Conservation (phyloP, 768 basidiomycete genomes). For the Trametes gibbosa region DNA sequence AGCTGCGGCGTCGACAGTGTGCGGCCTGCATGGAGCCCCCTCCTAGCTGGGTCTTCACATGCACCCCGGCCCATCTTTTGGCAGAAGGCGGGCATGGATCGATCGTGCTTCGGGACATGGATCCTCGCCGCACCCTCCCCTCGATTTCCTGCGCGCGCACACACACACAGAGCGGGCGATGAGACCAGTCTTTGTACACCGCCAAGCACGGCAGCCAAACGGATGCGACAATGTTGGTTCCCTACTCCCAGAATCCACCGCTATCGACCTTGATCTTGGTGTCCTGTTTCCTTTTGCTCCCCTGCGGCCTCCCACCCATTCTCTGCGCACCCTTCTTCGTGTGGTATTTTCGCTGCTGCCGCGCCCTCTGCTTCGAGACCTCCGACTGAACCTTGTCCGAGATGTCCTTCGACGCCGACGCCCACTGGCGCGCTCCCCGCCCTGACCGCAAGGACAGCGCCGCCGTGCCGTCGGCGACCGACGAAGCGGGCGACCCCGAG, state of each 20-base stretch:
- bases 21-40: neutral
- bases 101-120: neutral
- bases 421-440: neutral
- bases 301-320: conserved; percentile 63
- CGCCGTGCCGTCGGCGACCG: conserved; percentile 43
- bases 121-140: neutral
- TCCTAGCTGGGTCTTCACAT: neutral
- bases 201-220: neutral
- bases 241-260: conserved; percentile 50
- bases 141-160: neutral
- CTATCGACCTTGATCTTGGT: conserved; percentile 58
- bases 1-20: neutral
- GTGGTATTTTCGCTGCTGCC: conserved; percentile 75
- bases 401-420: conserved; percentile 37
- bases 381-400: conserved; percentile 62
- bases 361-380: conserved; percentile 54
- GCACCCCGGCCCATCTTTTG: neutral
- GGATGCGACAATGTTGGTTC: neutral
- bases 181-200: too few species aligned
- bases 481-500: conserved; percentile 42
- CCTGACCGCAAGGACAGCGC: conserved; percentile 33
- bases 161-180: neutral
- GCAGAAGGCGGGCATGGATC: neutral
- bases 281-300: conserved; percentile 86
- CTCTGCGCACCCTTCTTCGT: conserved; percentile 63